Evolutionary conservation across 2,329 filamentous ascomycete species (phyloP).

Genomic region (Ophiostoma himal-ulmi): DNA sequence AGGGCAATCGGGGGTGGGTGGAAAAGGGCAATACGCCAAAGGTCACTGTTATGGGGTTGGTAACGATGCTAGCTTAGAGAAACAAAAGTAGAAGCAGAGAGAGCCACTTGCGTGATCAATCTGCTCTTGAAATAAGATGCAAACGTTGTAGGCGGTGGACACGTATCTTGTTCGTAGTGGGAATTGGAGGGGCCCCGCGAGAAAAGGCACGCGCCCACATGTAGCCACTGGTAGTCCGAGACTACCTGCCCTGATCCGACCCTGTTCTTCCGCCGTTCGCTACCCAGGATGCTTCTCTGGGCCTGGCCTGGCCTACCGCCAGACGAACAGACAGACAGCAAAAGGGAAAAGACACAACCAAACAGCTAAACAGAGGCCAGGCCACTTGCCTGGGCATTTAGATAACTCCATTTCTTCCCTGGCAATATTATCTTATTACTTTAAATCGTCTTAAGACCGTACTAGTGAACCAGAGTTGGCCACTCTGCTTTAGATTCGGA

Average conservation of each 20-base stretch:
- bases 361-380: too few species aligned
- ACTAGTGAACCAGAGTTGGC: not conserved
- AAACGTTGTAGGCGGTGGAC: constrained; percentile 5
- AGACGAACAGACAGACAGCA: not conserved
- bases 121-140: not conserved
- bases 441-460: not conserved
- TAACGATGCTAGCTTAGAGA: not conserved
- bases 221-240: not conserved
- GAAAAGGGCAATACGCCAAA: constrained; percentile 13
- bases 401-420: not conserved
- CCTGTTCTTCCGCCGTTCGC: constrained; percentile 15
- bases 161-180: constrained; percentile 14
- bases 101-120: constrained; percentile 5
- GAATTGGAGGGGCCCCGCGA: constrained; percentile 24
- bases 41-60: not conserved
- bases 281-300: constrained; percentile 18
- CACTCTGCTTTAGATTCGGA: not conserved
- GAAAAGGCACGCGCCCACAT: not conserved
- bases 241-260: not conserved
- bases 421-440: not conserved
- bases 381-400: not conserved
- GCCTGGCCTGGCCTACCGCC: not conserved
- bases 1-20: not conserved
- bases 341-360: too few species aligned
- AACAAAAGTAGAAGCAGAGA: not conserved